These are phyloP conservation scores for Suhomyces maxii DNA, from an alignment of 1,139 yeast genomes.

Conservation along the genomic window DNA sequence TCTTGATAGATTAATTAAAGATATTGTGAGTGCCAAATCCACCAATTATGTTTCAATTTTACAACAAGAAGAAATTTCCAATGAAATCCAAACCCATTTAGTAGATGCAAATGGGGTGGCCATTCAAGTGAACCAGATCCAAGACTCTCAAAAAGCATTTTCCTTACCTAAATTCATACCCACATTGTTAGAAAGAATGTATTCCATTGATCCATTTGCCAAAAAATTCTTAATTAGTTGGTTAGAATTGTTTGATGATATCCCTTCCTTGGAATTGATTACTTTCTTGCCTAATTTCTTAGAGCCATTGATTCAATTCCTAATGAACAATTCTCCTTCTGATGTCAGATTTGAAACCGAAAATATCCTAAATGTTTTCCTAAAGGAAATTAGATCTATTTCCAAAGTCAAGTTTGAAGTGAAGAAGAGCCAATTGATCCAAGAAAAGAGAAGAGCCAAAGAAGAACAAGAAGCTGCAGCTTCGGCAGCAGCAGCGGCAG, in stretches of 20 bases:
- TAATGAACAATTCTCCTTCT: conserved; percentile 75
- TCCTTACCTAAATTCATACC: conserved; percentile 89
- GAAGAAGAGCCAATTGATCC: conserved; percentile 31
- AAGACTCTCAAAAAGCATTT: conserved; percentile 73
- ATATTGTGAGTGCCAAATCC: conserved; percentile 93
- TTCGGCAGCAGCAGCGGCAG: neutral
- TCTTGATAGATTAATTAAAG: conserved; percentile 86
- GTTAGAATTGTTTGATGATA: conserved; percentile 86
- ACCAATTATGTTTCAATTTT: conserved; percentile 86
- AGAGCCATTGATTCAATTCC: conserved; percentile 78
- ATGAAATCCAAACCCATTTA: conserved; percentile 45
- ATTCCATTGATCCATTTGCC: conserved; percentile 90
- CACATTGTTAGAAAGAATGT: conserved; percentile 82
- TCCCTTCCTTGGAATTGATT: conserved; percentile 87
- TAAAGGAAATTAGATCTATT: conserved; percentile 78
- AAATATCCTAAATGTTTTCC: conserved; percentile 67
- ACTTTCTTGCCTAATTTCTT: conserved; percentile 86
- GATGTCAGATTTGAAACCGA: conserved; percentile 90
- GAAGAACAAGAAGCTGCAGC: conserved; percentile 6
- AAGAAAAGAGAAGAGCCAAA: conserved; percentile 15
- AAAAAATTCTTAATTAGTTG: conserved; percentile 89
- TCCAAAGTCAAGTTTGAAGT: conserved; percentile 62
- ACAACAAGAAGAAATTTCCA: conserved; percentile 49
- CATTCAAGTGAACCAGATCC: conserved; percentile 60
- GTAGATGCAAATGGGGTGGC: conserved; percentile 55